These are phyloP conservation scores for Fusarium albosuccineum DNA, from an alignment of 2,329 filamentous ascomycete species.

Conservation along the genomic window DNA sequence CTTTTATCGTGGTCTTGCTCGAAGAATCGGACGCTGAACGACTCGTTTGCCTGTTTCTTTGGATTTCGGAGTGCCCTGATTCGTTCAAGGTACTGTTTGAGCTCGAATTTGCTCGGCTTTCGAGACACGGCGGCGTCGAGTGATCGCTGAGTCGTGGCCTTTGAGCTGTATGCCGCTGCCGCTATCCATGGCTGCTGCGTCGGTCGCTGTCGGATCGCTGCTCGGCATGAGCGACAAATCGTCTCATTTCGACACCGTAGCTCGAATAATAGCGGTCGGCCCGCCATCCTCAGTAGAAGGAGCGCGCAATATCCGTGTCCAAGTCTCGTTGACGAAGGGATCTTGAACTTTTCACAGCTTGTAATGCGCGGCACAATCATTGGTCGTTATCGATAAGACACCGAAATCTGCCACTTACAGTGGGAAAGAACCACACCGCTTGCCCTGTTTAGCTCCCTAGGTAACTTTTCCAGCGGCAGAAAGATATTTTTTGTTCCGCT, in stretches of 20 bases:
- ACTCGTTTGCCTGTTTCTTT: constrained; percentile 26
- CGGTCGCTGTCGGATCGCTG: constrained; percentile 47
- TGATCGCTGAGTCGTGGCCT: constrained; percentile 34
- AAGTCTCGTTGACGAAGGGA: constrained; percentile 25
- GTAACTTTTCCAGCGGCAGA: constrained; percentile 50
- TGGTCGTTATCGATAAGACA: constrained; percentile 51
- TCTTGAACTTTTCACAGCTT: constrained; percentile 41
- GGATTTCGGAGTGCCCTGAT: constrained; percentile 44
- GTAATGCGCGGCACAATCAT: constrained; percentile 9
- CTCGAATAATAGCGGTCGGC: constrained; percentile 53
- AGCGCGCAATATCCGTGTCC: constrained; percentile 9
- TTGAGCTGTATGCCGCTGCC: constrained; percentile 50
- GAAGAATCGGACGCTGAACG: constrained; percentile 60
- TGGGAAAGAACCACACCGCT: constrained; percentile 45
- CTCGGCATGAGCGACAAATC: constrained; percentile 56
- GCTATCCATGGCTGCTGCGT: constrained; percentile 45
- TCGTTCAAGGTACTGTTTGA: constrained; percentile 47
- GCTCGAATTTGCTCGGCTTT: constrained; percentile 46
- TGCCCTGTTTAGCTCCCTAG: constrained; percentile 30
- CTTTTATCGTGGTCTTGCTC: constrained; percentile 58
- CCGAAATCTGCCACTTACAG: constrained; percentile 29
- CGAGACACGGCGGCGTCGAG: constrained; percentile 33
- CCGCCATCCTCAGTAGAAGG: constrained; percentile 49
- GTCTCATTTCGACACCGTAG: constrained; percentile 51
- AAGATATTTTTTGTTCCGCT: constrained; percentile 52